Conservation (phyloP, 768 basidiomycete genomes). For the Hygrocybe punicea region DNA sequence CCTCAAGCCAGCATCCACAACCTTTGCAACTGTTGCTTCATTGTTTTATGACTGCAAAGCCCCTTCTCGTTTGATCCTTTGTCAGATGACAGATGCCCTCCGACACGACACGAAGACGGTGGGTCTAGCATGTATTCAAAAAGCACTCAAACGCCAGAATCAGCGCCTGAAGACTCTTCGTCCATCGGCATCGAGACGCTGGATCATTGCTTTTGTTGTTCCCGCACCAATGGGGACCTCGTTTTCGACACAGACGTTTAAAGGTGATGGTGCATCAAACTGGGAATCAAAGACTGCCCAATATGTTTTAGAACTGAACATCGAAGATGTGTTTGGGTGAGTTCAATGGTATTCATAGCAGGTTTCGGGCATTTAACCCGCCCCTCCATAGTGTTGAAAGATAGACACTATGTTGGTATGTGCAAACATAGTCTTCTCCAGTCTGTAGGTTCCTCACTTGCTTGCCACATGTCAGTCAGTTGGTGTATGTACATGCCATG, state of each 20-base stretch:
- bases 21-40: constrained; percentile 9
- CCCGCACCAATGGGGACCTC: background rate
- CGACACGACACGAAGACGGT: background rate
- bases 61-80: background rate
- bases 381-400: too few relatives aligned
- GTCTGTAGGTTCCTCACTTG: too few relatives aligned
- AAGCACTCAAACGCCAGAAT: background rate
- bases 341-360: too few relatives aligned
- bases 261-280: background rate
- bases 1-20: constrained; percentile 2
- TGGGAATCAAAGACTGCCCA: constrained; percentile 6
- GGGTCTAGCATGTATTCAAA: background rate
- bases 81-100: background rate
- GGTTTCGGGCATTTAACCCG: too few relatives aligned
- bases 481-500: too few relatives aligned
- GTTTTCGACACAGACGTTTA: background rate
- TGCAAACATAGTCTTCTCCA: too few relatives aligned
- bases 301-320: background rate
- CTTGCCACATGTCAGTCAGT: too few relatives aligned
- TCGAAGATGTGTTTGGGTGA: background rate
- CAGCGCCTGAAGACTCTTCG: background rate
- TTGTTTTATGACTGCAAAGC: constrained; percentile 1
- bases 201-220: constrained; percentile 1
- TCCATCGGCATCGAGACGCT: background rate
- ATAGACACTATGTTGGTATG: too few relatives aligned